A percentile compares a stretch with the other conserved stretches of the same genome.
These are phyloP conservation scores for Calonectria henricotiae DNA, from an alignment of 2,329 filamentous ascomycete genomes.

Conservation along the genomic window DNA sequence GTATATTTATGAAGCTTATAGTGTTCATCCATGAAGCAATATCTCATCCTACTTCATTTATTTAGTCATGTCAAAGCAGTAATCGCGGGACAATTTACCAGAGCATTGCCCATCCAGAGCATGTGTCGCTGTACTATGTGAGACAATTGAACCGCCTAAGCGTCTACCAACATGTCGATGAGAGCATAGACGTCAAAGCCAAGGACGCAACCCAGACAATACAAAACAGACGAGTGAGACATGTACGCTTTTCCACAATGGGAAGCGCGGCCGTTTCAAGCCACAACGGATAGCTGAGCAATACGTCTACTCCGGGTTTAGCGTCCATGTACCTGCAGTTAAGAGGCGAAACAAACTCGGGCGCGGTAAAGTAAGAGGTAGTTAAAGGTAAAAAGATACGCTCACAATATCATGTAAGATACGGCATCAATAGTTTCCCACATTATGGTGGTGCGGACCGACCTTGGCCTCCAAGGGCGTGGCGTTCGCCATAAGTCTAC, in stretches of 20 bases:
- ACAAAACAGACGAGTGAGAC: neutral
- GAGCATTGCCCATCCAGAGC: neutral
- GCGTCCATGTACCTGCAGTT: conserved; percentile 6
- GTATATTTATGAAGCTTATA: neutral
- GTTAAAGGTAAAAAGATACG: neutral
- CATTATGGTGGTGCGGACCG: conserved; percentile 1
- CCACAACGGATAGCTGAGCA: conserved; percentile 5
- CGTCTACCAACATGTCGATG: neutral
- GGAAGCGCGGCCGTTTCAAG: conserved; percentile 11
- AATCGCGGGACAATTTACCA: neutral
- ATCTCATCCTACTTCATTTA: neutral
- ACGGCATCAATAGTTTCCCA: neutral
- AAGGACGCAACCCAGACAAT: neutral
- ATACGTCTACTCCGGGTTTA: neutral
- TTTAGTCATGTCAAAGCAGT: neutral
- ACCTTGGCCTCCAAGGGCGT: neutral
- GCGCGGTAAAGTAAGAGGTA: neutral
- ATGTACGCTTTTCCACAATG: neutral
- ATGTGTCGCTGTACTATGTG: neutral
- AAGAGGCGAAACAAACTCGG: neutral
- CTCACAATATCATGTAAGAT: neutral
- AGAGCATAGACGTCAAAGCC: neutral
- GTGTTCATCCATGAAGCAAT: neutral
- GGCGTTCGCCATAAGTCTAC: neutral
- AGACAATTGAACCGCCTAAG: neutral